Evolutionary conservation across 2,329 filamentous ascomycete genomes (phyloP).

Genomic region (Aureobasidium zeae): DNA sequence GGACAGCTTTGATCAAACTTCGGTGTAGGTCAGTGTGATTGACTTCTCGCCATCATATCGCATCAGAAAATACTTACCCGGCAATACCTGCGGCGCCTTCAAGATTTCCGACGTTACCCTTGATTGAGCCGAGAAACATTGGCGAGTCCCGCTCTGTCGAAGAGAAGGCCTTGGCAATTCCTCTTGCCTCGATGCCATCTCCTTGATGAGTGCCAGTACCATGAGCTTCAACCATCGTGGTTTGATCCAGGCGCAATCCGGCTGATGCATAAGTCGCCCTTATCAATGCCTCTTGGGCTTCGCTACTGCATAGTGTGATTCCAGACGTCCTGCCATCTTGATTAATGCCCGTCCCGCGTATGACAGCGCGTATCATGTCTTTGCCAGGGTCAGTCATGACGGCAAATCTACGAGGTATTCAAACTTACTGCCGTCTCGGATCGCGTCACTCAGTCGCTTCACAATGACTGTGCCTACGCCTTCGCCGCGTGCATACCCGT

Average conservation of each 20-base stretch:
- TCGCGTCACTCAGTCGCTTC: constrained; percentile 36
- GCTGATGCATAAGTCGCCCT: not conserved
- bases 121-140: not conserved
- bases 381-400: no score
- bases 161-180: not conserved
- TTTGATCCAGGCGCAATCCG: not conserved
- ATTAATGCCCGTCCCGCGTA: constrained; percentile 29
- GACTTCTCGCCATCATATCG: no score
- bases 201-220: not conserved
- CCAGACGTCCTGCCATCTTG: constrained; percentile 33
- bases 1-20: not conserved
- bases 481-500: constrained; percentile 47
- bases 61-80: no score
- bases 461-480: constrained; percentile 43
- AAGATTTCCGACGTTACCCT: not conserved
- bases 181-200: not conserved
- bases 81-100: not conserved
- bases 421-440: constrained; percentile 38
- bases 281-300: not conserved
- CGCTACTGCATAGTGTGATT: constrained; percentile 32
- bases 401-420: no score
- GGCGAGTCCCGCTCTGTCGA: not conserved
- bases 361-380: constrained; percentile 36
- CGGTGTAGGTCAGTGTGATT: no score
- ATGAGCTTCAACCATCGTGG: not conserved